These are phyloP conservation scores for Collybiopsis confluens DNA, from an alignment of 768 basidiomycete genomes.

Conservation along the genomic window DNA sequence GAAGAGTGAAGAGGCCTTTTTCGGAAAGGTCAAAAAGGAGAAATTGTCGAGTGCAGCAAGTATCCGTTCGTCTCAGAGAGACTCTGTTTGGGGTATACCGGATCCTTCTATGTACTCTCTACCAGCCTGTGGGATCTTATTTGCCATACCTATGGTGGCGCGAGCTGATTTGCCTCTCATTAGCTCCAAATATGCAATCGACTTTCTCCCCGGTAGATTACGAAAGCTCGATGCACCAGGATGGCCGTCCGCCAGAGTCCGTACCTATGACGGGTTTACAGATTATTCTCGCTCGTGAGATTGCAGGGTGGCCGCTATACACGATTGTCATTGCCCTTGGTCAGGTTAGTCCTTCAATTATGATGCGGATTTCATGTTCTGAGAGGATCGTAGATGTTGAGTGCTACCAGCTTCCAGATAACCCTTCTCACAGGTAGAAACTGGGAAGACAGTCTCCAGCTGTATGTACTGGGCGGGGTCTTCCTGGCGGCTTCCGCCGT, in stretches of 20 bases:
- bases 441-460: conserved; percentile 72
- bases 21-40: conserved; percentile 85
- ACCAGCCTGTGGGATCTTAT: conserved; percentile 1
- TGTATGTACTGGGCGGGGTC: conserved; percentile 85
- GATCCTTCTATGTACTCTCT: conserved; percentile 57
- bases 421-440: conserved; percentile 91
- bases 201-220: conserved; percentile 64
- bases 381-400: conserved; percentile 57
- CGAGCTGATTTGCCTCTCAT: conserved; percentile 85
- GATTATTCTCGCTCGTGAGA: conserved; percentile 75
- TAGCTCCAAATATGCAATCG: conserved; percentile 54
- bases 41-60: conserved; percentile 82
- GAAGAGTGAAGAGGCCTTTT: conserved; percentile 93
- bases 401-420: conserved; percentile 93
- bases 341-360: conserved; percentile 43
- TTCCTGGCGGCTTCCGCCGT: conserved; percentile 83
- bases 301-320: conserved; percentile 88
- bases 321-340: conserved; percentile 85
- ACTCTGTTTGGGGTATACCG: conserved; percentile 78
- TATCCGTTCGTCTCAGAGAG: conserved; percentile 71
- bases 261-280: conserved; percentile 85
- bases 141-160: conserved; percentile 44
- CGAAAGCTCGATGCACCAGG: conserved; percentile 30
- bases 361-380: not conserved
- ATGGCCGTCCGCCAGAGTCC: conserved; percentile 57